A percentile compares a stretch with the other conserved stretches of the same genome.
Conservation (phyloP, 163 green algal genomes). For the Chloroidium sp. region DNA sequence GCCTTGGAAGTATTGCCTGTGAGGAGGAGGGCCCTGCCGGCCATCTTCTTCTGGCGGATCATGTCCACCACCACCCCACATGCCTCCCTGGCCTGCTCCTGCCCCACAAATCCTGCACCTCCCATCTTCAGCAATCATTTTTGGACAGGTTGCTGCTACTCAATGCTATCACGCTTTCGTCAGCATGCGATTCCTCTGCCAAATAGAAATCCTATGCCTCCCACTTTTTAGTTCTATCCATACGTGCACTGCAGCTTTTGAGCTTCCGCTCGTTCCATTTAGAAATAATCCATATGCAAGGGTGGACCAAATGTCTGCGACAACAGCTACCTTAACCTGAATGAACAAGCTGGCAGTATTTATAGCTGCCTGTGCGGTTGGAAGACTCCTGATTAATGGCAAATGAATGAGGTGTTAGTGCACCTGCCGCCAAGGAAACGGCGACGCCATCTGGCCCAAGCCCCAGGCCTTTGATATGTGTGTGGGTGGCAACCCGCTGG, state of each 20-base stretch:
- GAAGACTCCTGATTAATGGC: no score
- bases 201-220: no score
- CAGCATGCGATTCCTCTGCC: neutral
- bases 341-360: no score
- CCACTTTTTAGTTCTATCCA: neutral
- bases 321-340: no score
- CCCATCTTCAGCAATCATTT: neutral
- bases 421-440: conserved; percentile 6
- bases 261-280: no score
- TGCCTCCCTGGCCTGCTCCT: conserved; percentile 88
- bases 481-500: conserved; percentile 92
- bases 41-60: conserved; percentile 98
- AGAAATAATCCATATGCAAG: no score
- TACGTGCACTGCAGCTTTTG: neutral
- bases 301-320: no score
- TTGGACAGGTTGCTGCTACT: neutral
- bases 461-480: conserved; percentile 97
- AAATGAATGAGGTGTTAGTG: no score
- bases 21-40: conserved; percentile 86
- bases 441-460: conserved; percentile 78
- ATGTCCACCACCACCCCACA: conserved; percentile 96
- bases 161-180: neutral
- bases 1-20: conserved; percentile 28
- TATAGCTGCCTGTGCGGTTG: no score
- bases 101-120: conserved; percentile 82